These are phyloP conservation scores for Gastrolobium villosum DNA, from an alignment of 306 rosid species.

Conservation along the genomic window DNA sequence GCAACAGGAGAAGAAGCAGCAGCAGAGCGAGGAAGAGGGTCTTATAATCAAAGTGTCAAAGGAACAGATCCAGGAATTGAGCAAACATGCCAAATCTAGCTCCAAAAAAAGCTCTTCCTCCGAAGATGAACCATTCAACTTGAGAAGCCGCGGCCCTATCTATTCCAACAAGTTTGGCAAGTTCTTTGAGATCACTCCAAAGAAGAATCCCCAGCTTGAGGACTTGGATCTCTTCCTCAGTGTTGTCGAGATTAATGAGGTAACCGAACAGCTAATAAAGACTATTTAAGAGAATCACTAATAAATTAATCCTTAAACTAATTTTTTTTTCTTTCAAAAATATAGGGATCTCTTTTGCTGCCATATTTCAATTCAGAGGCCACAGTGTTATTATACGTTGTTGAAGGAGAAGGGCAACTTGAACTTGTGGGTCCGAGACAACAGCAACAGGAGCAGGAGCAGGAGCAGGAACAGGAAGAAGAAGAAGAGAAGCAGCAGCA, in stretches of 20 bases:
- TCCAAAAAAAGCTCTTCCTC: not conserved
- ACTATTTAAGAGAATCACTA: too few species aligned
- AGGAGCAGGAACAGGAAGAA: not conserved
- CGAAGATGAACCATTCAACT: constrained; percentile 45
- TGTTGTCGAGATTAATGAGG: constrained; percentile 23
- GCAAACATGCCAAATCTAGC: constrained; percentile 28
- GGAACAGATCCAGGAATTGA: constrained; percentile 39
- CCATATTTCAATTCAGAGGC: constrained; percentile 50
- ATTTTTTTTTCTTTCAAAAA: not conserved
- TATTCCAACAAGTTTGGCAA: constrained; percentile 51
- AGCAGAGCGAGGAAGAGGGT: constrained; percentile 35
- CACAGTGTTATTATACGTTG: not conserved
- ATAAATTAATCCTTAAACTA: too few species aligned
- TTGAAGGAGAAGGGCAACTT: constrained; percentile 26
- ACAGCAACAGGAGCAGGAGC: not conserved
- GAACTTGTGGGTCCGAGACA: constrained; percentile 35
- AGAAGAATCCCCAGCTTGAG: constrained; percentile 2
- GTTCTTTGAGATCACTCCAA: constrained; percentile 43
- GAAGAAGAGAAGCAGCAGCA: not conserved
- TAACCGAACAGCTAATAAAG: not conserved
- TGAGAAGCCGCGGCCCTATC: constrained; percentile 10
- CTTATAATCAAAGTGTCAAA: constrained; percentile 36
- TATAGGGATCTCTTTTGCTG: constrained; percentile 44
- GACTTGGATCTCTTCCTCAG: constrained; percentile 18
- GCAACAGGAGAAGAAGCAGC: not conserved